These are phyloP conservation scores for Acanthamoeba castellanii DNA, from an alignment of 208 protist genomes.

Conservation along the genomic window DNA sequence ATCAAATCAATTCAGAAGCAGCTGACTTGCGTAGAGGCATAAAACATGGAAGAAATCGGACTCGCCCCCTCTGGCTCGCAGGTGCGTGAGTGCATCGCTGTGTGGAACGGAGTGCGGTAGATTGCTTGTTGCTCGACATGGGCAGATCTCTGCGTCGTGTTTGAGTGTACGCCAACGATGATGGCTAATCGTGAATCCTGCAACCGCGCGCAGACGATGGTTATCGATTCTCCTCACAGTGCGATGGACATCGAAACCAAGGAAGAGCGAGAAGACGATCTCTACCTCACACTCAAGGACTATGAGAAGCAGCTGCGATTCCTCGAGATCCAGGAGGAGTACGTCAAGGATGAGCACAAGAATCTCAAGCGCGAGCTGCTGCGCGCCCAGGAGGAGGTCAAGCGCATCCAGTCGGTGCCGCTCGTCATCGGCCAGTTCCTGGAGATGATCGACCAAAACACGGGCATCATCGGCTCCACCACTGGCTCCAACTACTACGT, in stretches of 20 bases:
- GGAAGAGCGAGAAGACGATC: slow-evolving; percentile 84
- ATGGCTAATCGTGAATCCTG: background rate
- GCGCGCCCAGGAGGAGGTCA: slow-evolving; percentile 94
- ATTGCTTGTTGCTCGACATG: background rate
- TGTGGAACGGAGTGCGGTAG: background rate
- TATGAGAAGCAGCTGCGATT: slow-evolving; percentile 93
- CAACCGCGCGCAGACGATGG: slow-evolving; percentile 10
- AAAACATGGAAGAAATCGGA: slow-evolving; percentile 55
- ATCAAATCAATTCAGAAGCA: background rate
- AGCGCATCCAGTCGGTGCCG: slow-evolving; percentile 95
- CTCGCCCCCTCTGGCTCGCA: slow-evolving; percentile 15
- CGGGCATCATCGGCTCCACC: slow-evolving; percentile 95
- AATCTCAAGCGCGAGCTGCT: slow-evolving; percentile 94
- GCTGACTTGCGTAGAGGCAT: background rate
- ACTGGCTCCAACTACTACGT: slow-evolving; percentile 98
- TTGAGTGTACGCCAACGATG: background rate
- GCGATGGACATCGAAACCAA: slow-evolving; percentile 65
- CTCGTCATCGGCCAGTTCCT: slow-evolving; percentile 99
- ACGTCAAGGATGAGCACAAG: slow-evolving; percentile 94
- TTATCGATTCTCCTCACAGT: slow-evolving; percentile 12
- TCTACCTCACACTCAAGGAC: slow-evolving; percentile 90
- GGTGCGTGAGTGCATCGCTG: background rate
- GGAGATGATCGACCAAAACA: slow-evolving; percentile 98
- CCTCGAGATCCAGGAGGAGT: slow-evolving; percentile 93
- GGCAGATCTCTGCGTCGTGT: background rate